These are phyloP conservation scores for Artemisia tridentata DNA, from an alignment of 129 eudicot species.

Conservation along the genomic window DNA sequence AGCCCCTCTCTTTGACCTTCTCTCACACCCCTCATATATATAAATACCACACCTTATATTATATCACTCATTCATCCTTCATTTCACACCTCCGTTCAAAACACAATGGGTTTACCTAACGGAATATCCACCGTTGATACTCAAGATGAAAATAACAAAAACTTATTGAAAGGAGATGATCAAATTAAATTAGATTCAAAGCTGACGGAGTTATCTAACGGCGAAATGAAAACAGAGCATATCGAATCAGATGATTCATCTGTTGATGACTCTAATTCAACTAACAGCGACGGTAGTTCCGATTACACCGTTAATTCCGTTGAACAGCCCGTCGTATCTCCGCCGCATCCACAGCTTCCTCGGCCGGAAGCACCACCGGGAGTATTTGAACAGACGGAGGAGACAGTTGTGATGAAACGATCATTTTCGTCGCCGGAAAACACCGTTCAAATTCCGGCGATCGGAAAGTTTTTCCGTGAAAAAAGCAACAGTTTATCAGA, in stretches of 20 bases:
- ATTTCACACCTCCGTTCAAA: too few relatives aligned
- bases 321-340: constrained; percentile 26
- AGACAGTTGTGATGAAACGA: constrained; percentile 19
- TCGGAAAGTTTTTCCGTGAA: constrained; percentile 66
- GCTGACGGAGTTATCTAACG: background rate
- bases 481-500: constrained; percentile 65
- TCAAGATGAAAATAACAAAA: background rate
- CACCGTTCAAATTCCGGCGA: constrained; percentile 51
- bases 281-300: constrained; percentile 15
- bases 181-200: too few relatives aligned
- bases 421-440: constrained; percentile 47
- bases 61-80: too few relatives aligned
- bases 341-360: constrained; percentile 57
- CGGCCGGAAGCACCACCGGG: constrained; percentile 74
- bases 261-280: constrained; percentile 7
- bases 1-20: constrained; percentile 10
- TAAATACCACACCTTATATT: background rate
- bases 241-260: constrained; percentile 25
- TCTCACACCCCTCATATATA: background rate
- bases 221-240: too few relatives aligned
- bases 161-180: too few relatives aligned
- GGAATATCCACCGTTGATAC: constrained; percentile 16
- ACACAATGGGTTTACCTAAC: background rate
- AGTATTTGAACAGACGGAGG: too few relatives aligned
- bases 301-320: constrained; percentile 1